Base-by-base conservation (phyloP, 2,329 filamentous ascomycete species). In the Alternaria sp. region DNA sequence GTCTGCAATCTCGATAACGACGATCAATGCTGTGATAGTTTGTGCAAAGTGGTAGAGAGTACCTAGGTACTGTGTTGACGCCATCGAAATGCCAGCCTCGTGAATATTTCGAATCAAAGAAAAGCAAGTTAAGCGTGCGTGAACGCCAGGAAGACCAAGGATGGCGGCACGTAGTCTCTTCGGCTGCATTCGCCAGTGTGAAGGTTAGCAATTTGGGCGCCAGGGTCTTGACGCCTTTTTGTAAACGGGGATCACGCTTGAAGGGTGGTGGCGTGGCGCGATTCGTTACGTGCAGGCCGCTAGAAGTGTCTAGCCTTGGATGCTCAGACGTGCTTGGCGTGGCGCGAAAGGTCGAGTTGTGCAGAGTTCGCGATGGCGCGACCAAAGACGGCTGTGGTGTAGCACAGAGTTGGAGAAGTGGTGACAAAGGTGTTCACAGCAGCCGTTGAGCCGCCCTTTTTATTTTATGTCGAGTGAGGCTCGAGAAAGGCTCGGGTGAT, bases 221-320 rank as follows among this genome's bases (percentile, higher is more conserved):
- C 69, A 70, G 70, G 70, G 68, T 68, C 60, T 55, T 51, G 63
- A 63, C 51, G 53, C 32, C 57, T 61, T 61, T 64, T 64, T 63
- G 64, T 63, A 70, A 73, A 73, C 70, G 70, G 70, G 60, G 63
- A 74, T 70, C 69, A 62, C 69, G 68, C 61, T 69, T 55, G 67
- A 65, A 57, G 67, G 65, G 53, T 51, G 46, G 53, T 38, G 42
- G 47, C 39, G 47, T 57, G 55, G 44, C 26, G 63, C 61, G 57
- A 72, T 72, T 72, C 57, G 70, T 64, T 61, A 59, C 22, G 41
- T 48, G 63, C 58, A 58, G 30, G 63, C 62, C 56, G 60, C 68
- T 68, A 70, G 61, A 56, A 55, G 57, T 63, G 64, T 62, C 67
- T 69, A 70, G 70, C 65, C 67, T 54, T 63, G 63, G 54, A 53